Evolutionary conservation across 805 yeast species (phyloP).

Genomic region (Candida pseudofarinosa): DNA sequence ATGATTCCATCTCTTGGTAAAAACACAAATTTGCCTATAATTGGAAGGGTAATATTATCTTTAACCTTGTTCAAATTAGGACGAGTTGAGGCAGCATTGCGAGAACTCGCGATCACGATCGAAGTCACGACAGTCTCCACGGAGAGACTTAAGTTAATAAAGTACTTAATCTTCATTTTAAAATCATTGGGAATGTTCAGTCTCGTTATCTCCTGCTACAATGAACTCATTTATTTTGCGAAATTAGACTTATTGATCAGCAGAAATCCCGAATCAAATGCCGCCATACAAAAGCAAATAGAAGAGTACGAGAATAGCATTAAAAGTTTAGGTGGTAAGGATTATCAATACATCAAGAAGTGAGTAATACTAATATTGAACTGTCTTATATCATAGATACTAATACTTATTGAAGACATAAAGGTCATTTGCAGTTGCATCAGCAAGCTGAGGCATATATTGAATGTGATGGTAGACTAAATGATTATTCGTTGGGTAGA

Average conservation of each 20-base stretch:
- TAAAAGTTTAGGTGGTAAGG: not conserved
- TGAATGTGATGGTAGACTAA: constrained; percentile 12
- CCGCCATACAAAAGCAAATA: not conserved
- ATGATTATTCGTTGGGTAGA: constrained; percentile 15
- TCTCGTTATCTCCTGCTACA: constrained; percentile 8
- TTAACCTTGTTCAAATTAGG: constrained; percentile 21
- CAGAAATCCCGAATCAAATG: not conserved
- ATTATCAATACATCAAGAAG: not conserved
- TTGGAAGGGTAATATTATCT: constrained; percentile 14
- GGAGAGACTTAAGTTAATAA: constrained; percentile 12
- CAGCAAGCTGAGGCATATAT: constrained; percentile 18
- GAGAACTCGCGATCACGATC: constrained; percentile 22
- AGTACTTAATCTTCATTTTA: constrained; percentile 14
- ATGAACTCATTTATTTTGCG: constrained; percentile 10
- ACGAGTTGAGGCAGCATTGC: constrained; percentile 17
- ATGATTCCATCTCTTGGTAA: constrained; percentile 8
- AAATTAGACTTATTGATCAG: constrained; percentile 6
- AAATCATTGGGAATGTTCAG: constrained; percentile 10
- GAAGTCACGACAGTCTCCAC: constrained; percentile 15
- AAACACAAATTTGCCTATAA: constrained; percentile 6
- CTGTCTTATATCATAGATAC: not conserved
- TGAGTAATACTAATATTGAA: not conserved
- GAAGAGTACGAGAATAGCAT: not conserved
- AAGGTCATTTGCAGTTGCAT: constrained; percentile 11
- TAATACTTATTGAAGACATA: not conserved